Conservation (phyloP, 139 green algal species). For the Tetradesmus obliquus region DNA sequence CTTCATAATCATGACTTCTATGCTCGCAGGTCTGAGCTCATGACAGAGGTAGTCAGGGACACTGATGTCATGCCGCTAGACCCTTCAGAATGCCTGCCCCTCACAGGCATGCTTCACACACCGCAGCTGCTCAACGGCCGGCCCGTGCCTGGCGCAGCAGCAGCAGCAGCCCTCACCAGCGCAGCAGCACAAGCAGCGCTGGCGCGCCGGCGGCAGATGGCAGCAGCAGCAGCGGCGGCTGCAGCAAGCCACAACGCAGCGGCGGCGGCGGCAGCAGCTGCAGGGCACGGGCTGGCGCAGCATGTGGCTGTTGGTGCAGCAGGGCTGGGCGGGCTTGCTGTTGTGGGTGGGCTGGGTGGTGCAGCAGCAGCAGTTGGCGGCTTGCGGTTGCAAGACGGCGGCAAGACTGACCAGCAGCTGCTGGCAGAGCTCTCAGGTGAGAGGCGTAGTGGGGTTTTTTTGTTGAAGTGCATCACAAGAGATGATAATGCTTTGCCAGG, state of each 20-base stretch:
- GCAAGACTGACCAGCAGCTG: conserved; percentile 32
- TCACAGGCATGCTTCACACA: conserved; percentile 7
- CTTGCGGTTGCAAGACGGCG: not conserved
- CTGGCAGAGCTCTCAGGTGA: conserved; percentile 29
- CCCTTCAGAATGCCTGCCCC: conserved; percentile 60
- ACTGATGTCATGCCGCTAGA: conserved; percentile 78
- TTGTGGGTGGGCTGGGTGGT: conserved; percentile 16
- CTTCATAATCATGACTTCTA: not conserved
- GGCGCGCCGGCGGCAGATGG: not conserved
- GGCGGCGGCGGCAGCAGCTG: not conserved
- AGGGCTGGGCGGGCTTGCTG: not conserved
- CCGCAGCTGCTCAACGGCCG: conserved; percentile 9
- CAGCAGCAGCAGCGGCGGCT: conserved; percentile 30
- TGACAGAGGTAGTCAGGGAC: conserved; percentile 86
- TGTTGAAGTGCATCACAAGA: not conserved
- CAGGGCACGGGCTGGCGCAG: not conserved
- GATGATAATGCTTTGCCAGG: too few species aligned
- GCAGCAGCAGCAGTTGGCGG: not conserved
- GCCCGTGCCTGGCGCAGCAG: not conserved
- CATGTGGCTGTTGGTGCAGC: not conserved
- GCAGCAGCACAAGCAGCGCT: conserved; percentile 8
- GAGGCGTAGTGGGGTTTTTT: not conserved
- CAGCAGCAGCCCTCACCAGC: not conserved
- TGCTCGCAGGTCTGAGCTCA: conserved; percentile 70
- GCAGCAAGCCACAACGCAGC: not conserved